phyloP scores from a whole-genome alignment of 768 basidiomycete genomes.

The Filobasidium wieringae region DNA sequence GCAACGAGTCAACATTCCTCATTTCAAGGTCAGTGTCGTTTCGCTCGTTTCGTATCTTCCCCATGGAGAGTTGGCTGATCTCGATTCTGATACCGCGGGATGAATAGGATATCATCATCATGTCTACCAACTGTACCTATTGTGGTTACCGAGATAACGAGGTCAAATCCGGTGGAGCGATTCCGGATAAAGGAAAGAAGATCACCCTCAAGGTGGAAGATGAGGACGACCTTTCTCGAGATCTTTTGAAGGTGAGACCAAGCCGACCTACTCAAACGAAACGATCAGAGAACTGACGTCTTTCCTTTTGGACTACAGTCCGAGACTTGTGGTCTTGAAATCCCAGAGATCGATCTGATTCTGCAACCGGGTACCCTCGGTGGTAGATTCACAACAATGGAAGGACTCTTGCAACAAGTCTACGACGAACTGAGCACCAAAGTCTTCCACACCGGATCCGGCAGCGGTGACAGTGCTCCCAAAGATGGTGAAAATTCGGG shows the following conservation, averaged over 20 bases:
- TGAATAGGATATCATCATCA: constrained; percentile 93
- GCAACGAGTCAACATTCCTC: constrained; percentile 92
- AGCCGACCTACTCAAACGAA: neutral
- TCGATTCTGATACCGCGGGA: neutral
- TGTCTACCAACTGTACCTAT: constrained; percentile 90
- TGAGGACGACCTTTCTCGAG: constrained; percentile 77
- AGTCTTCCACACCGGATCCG: constrained; percentile 64
- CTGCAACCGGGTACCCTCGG: constrained; percentile 89
- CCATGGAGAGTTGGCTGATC: neutral
- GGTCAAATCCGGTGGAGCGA: constrained; percentile 85
- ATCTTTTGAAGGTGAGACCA: constrained; percentile 71
- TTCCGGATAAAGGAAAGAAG: constrained; percentile 72
- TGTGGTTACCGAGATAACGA: constrained; percentile 98
- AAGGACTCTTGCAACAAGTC: constrained; percentile 85
- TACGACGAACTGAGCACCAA: constrained; percentile 91
- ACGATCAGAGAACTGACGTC: no score
- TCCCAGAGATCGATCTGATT: constrained; percentile 89
- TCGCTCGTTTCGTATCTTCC: neutral
- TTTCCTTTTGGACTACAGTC: constrained; percentile 47
- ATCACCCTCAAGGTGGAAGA: constrained; percentile 86
- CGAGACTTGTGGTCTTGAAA: constrained; percentile 75
- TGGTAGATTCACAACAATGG: constrained; percentile 92
- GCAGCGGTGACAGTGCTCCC: constrained; percentile 26
- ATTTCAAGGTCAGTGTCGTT: constrained; percentile 65
- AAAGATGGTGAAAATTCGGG: constrained; percentile 41